These are phyloP conservation scores for Erodium chrysanthum DNA, from an alignment of 441 rosid species.

Conservation along the genomic window DNA sequence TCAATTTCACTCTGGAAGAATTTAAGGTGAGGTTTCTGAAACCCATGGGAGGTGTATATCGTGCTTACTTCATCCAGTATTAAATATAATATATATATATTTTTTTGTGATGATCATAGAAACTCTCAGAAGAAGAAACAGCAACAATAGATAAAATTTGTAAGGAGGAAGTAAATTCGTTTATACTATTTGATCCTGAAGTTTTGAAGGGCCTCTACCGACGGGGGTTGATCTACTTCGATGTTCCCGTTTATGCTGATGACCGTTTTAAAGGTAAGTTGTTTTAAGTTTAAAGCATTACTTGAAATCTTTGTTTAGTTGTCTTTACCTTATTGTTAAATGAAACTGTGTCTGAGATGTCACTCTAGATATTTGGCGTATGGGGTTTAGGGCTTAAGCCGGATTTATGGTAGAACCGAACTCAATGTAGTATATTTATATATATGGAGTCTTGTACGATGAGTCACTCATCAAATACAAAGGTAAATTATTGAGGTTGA, in stretches of 20 bases:
- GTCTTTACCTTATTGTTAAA: slow-evolving; percentile 11
- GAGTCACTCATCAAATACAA: too few relatives aligned
- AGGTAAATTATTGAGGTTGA: too few relatives aligned
- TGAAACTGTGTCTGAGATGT: background rate
- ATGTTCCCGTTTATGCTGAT: slow-evolving; percentile 88
- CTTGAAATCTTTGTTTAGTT: background rate
- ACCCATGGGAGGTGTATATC: slow-evolving; percentile 10
- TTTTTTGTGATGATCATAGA: slow-evolving; percentile 36
- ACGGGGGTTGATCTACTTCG: slow-evolving; percentile 84
- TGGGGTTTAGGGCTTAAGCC: too few relatives aligned
- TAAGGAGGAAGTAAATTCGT: slow-evolving; percentile 95
- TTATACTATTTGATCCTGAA: slow-evolving; percentile 72
- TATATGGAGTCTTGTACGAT: too few relatives aligned
- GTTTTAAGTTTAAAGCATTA: slow-evolving; percentile 8
- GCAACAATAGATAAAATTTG: slow-evolving; percentile 90
- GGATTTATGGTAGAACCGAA: too few relatives aligned
- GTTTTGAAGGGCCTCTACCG: slow-evolving; percentile 60
- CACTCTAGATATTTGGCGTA: too few relatives aligned
- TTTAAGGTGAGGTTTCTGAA: slow-evolving; percentile 53
- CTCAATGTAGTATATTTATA: too few relatives aligned
- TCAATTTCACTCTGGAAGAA: slow-evolving; percentile 93
- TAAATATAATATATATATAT: background rate
- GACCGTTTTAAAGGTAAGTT: slow-evolving; percentile 81
- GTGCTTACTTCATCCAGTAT: slow-evolving; percentile 14
- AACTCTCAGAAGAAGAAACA: slow-evolving; percentile 93